Percentiles rank a stretch among this genome's conserved stretches.
Conservation (phyloP, 371 early-diverging fungal species). For the Syncephalastrum contaminatum region DNA sequence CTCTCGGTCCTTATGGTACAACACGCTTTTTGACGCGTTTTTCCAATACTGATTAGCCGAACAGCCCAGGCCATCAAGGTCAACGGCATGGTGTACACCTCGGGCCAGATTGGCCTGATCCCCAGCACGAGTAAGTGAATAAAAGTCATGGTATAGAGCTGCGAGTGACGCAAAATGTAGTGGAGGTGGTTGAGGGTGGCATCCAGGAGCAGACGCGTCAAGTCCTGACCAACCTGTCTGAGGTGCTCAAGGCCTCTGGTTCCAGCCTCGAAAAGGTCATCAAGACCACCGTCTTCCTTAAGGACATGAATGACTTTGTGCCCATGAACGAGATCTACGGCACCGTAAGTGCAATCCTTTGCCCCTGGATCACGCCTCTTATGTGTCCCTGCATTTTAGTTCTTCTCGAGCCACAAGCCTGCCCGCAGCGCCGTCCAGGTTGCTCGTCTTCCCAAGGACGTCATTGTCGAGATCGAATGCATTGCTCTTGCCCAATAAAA, state of each 20-base stretch:
- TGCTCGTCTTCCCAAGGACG: slow-evolving; percentile 86
- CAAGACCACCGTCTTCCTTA: slow-evolving; percentile 92
- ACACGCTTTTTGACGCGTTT: background rate
- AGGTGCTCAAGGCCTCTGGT: slow-evolving; percentile 75
- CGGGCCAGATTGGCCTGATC: slow-evolving; percentile 78
- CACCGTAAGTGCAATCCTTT: slow-evolving; percentile 35
- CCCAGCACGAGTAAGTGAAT: slow-evolving; percentile 50
- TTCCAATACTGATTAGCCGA: background rate
- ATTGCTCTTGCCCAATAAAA: slow-evolving; percentile 59
- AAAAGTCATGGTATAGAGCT: background rate
- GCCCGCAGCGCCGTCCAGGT: slow-evolving; percentile 92
- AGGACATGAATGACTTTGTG: slow-evolving; percentile 86
- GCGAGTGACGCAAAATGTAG: slow-evolving; percentile 10
- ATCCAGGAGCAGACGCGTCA: slow-evolving; percentile 76
- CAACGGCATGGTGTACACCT: slow-evolving; percentile 83
- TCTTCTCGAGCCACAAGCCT: slow-evolving; percentile 69
- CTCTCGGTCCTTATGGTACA: slow-evolving; percentile 87
- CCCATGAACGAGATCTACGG: slow-evolving; percentile 85
- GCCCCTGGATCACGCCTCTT: background rate
- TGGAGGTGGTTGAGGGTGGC: slow-evolving; percentile 63
- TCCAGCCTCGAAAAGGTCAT: slow-evolving; percentile 76
- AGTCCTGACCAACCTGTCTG: slow-evolving; percentile 73
- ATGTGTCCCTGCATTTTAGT: slow-evolving; percentile 19
- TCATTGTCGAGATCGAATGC: slow-evolving; percentile 90
- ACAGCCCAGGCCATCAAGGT: slow-evolving; percentile 82